Percentiles rank a stretch among this genome's conserved stretches.
Evolutionary conservation across 352 stramenopile genomes (phyloP).

Genomic region (Elongisporangium senticosum): DNA sequence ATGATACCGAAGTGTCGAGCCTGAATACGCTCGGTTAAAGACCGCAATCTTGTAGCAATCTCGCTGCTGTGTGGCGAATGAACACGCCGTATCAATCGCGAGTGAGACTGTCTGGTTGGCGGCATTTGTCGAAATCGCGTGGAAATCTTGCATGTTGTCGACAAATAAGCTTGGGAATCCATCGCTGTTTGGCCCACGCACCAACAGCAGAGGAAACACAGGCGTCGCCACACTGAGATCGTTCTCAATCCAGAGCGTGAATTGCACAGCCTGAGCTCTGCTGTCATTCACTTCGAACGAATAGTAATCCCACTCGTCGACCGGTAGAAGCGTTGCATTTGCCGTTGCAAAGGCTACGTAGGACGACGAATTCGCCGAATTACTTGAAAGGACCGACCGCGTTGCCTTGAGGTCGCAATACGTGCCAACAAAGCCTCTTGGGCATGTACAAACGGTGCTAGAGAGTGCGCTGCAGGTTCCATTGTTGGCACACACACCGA

Average conservation of each 20-base stretch:
- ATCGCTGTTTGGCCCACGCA: slow-evolving; percentile 35
- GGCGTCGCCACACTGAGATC: slow-evolving; percentile 22
- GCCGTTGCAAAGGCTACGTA: slow-evolving; percentile 23
- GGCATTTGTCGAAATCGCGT: slow-evolving; percentile 16
- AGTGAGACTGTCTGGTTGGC: slow-evolving; percentile 34
- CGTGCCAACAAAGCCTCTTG: slow-evolving; percentile 20
- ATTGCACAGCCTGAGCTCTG: slow-evolving; percentile 31
- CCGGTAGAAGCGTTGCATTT: slow-evolving; percentile 20
- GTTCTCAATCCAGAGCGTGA: slow-evolving; percentile 42
- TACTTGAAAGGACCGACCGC: slow-evolving; percentile 10
- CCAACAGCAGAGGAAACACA: slow-evolving; percentile 49
- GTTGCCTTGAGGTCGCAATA: slow-evolving; percentile 39
- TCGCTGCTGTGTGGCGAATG: slow-evolving; percentile 18
- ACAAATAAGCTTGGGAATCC: slow-evolving; percentile 48
- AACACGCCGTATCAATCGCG: slow-evolving; percentile 36
- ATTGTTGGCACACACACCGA: slow-evolving; percentile 38
- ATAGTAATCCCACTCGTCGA: slow-evolving; percentile 56
- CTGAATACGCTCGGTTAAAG: slow-evolving; percentile 58
- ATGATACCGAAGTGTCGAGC: slow-evolving; percentile 30
- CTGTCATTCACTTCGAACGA: slow-evolving; percentile 58
- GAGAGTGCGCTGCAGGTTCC: slow-evolving; percentile 43
- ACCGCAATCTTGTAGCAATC: slow-evolving; percentile 73
- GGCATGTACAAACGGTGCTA: slow-evolving; percentile 47
- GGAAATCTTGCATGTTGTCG: slow-evolving; percentile 47
- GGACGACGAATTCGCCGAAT: slow-evolving; percentile 5